Evolutionary conservation across 1,139 yeast genomes (phyloP).

Genomic region (Geotrichum carabidarum): DNA sequence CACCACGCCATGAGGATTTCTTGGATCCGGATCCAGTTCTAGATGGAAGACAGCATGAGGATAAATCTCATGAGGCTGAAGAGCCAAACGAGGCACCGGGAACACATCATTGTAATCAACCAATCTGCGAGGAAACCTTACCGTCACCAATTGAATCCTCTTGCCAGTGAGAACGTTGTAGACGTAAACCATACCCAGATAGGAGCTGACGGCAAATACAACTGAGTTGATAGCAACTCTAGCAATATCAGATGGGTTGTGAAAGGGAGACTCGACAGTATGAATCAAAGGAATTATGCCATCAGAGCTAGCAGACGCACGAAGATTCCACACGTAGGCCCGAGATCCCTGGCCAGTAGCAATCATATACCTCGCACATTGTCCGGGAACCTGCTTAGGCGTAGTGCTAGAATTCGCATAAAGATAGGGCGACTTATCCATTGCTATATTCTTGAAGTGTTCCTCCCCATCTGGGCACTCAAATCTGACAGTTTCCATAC

Average conservation of each 20-base stretch:
- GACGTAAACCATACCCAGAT: slow-evolving; percentile 57
- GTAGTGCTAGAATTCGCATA: slow-evolving; percentile 7
- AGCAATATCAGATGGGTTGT: slow-evolving; percentile 34
- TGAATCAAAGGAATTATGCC: slow-evolving; percentile 30
- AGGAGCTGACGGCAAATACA: slow-evolving; percentile 57
- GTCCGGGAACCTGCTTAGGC: slow-evolving; percentile 17
- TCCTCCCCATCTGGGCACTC: not conserved
- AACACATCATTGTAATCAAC: slow-evolving; percentile 24
- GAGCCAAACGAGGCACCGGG: slow-evolving; percentile 36
- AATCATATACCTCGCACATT: slow-evolving; percentile 12
- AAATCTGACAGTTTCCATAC: not conserved
- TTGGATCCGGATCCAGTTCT: slow-evolving; percentile 43
- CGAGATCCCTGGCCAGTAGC: slow-evolving; percentile 31
- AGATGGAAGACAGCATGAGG: slow-evolving; percentile 32
- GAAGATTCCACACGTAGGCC: slow-evolving; percentile 41
- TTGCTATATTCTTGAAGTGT: slow-evolving; percentile 22
- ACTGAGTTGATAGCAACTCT: slow-evolving; percentile 41
- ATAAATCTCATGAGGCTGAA: slow-evolving; percentile 22
- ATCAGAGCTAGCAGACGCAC: slow-evolving; percentile 34
- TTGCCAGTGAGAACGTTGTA: slow-evolving; percentile 62
- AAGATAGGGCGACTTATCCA: slow-evolving; percentile 13
- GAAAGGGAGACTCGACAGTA: slow-evolving; percentile 31
- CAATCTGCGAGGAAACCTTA: slow-evolving; percentile 14
- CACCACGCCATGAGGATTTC: slow-evolving; percentile 49
- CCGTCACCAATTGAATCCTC: slow-evolving; percentile 31